Conservation (phyloP, 1,284 basidiomycete species). For the Trichosporon sp. region DNA sequence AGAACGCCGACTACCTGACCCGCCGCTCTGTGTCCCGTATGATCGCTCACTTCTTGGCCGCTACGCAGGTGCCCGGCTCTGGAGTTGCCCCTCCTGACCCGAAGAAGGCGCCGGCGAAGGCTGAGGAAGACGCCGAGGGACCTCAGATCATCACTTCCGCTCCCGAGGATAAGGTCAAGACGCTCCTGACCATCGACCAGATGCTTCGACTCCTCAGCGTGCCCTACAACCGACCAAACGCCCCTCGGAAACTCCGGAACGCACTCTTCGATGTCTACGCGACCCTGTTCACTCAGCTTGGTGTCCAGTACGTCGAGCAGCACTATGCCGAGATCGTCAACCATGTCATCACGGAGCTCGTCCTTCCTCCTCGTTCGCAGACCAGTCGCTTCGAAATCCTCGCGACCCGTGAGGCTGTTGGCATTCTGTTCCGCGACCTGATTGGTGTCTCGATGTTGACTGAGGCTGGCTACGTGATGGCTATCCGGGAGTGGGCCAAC, state of each 20-base stretch:
- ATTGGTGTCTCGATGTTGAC: slow-evolving; percentile 82
- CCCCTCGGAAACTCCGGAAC: slow-evolving; percentile 67
- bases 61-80: slow-evolving; percentile 71
- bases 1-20: slow-evolving; percentile 77
- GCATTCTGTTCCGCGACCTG: slow-evolving; percentile 74
- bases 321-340: slow-evolving; percentile 75
- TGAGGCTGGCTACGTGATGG: slow-evolving; percentile 87
- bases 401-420: slow-evolving; percentile 67
- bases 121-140: slow-evolving; percentile 58
- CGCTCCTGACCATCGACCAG: slow-evolving; percentile 68
- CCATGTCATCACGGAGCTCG: slow-evolving; percentile 75
- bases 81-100: slow-evolving; percentile 47
- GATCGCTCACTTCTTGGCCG: slow-evolving; percentile 75
- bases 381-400: slow-evolving; percentile 68
- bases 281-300: slow-evolving; percentile 70
- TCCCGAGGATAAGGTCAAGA: slow-evolving; percentile 60
- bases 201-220: slow-evolving; percentile 76
- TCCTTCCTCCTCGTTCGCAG: slow-evolving; percentile 56
- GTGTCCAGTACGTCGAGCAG: slow-evolving; percentile 69
- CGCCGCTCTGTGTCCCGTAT: slow-evolving; percentile 72
- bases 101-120: slow-evolving; percentile 58
- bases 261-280: slow-evolving; percentile 88
- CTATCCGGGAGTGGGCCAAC: slow-evolving; percentile 78
- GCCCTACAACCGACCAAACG: slow-evolving; percentile 70
- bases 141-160: slow-evolving; percentile 53